Base-by-base conservation (phyloP, 2,329 filamentous ascomycete genomes). In the Colletotrichum eleusines region DNA sequence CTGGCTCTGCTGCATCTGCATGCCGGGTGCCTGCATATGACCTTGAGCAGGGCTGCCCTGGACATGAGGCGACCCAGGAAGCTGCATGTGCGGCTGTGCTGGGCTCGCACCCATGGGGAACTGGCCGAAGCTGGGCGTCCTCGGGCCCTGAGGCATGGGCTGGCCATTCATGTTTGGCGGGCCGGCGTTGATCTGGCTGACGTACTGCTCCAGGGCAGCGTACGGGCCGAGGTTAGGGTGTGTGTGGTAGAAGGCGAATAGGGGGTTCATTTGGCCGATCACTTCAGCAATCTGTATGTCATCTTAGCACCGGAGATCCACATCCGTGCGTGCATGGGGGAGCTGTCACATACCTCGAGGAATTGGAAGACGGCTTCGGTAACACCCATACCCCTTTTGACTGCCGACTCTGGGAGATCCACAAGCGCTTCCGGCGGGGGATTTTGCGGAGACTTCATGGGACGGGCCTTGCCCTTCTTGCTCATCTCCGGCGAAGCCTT, bases 1-100 rank as follows among this genome's bases (percentile, higher is more conserved):
- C 77, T 91, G 90, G 77, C 89, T 91, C 73, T 89, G 88, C 77
- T 92, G 89, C 71, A 89, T 82, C 77, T 90, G 88, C 90, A 92
- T 92, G 72, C 84, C 84, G 28, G 89, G 89, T 62, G 89, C 88
- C 78, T 90, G 88, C 85, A 91, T 90, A 63, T 87, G 84, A 20
- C 87, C 88, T 18, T 87, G 86, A 23, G 88, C 89, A 11, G 90
- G 90, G 77, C 88, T 91, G 64, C 88, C 86, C 53, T 87, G 80
- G 66, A 84, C 76, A 64, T 89, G 88, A 61, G 89, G 89, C 18
- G 89, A 91, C 20, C 88, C 89, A 35, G 89, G 89, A 5, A 91
- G 83, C 75, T 87, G 85, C 73, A 90, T 85, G 74, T 91, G 87
- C n/a, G 83, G 82, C 40, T 86, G 80, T 16, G 88, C 88, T 28